Conservation (phyloP, 805 yeast species). For the Huiozyma naganishii region DNA sequence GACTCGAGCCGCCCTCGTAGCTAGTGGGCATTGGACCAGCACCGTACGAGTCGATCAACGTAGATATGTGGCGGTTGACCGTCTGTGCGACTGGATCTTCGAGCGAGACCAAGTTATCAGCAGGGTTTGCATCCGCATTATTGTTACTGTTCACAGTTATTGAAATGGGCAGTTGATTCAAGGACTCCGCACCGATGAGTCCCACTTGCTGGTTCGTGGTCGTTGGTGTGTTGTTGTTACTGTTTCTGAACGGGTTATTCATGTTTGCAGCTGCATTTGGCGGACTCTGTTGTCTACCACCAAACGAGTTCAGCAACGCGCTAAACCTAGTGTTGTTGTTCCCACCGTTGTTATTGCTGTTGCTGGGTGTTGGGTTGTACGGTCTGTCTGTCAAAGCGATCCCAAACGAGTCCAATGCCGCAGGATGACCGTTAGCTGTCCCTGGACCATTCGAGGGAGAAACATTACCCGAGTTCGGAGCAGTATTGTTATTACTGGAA, state of each 20-base stretch:
- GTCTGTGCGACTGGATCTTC: too few species aligned
- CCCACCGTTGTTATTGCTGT: slow-evolving; percentile 1
- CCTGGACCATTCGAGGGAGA: background rate
- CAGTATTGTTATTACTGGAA: background rate
- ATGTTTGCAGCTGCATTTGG: background rate
- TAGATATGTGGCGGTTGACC: too few species aligned
- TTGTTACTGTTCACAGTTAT: slow-evolving; percentile 3
- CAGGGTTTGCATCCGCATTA: background rate
- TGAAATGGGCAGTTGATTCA: slow-evolving; percentile 3
- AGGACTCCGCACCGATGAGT: background rate
- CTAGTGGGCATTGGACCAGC: too few species aligned
- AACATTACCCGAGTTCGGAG: background rate
- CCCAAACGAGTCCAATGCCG: slow-evolving; percentile 6
- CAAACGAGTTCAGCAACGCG: slow-evolving; percentile 20
- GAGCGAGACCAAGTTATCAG: background rate
- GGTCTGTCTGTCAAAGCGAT: slow-evolving; percentile 1
- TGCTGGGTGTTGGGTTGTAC: background rate
- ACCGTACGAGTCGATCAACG: too few species aligned
- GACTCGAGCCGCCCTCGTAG: background rate
- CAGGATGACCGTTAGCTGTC: background rate
- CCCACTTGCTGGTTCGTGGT: background rate
- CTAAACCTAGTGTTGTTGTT: slow-evolving; percentile 10
- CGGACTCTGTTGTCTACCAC: slow-evolving; percentile 15
- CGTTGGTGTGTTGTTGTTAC: slow-evolving; percentile 1
- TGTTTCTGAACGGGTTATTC: background rate